Base-by-base conservation (phyloP, 148 eudicot genomes). In the Rhododendron kiyosumense region DNA sequence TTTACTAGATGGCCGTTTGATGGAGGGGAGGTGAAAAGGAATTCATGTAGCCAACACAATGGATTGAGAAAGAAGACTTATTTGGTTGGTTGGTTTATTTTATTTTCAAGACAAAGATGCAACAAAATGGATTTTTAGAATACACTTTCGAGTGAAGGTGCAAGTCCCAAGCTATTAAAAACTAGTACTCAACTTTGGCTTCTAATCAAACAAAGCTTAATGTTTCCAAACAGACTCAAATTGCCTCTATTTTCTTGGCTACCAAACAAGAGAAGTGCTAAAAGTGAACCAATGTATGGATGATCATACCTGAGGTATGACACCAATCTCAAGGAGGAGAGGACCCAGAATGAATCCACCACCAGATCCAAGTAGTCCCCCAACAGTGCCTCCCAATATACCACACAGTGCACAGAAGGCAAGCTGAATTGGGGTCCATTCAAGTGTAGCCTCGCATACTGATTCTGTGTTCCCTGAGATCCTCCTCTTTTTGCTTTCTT, bases 281-380 rank as follows among this genome's bases (percentile, higher is more conserved):
- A 78, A 46, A 78, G 45, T 34, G 26, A 75, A 34, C 20, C 12
- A 43, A 45, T 22, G 52, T 78, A 30, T 43, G 9, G 24, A 83
- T 83, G 54, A 78, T 20, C 30, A 30, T 89, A 97, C 99, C 98
- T 97, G 99, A 28, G 99, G 99, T 74, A 97, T 97, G 69, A 97
- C 99, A 82, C 99, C 98, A 63, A 97, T 93, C 89, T 97, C 98
- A 73, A 97, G 92, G 48, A 97, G 93, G 73, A 97, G 91, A 3
- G 99, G 99, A n/a, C 99, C 98, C 22, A 97, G 90, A 89, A 97
- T 95, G 84, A 97, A 97, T 28, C 99, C 99, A 51, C 99, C 99
- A 75, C 99, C 99, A 28, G 99, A 97, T 45, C 99, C 99, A 38
- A 97, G 86, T 83, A 97, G 90, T 57, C 99, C 99, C 32, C 99